Evolutionary conservation across 139 green algal genomes (phyloP).

Genomic region (Astrephomene gubernaculifera): DNA sequence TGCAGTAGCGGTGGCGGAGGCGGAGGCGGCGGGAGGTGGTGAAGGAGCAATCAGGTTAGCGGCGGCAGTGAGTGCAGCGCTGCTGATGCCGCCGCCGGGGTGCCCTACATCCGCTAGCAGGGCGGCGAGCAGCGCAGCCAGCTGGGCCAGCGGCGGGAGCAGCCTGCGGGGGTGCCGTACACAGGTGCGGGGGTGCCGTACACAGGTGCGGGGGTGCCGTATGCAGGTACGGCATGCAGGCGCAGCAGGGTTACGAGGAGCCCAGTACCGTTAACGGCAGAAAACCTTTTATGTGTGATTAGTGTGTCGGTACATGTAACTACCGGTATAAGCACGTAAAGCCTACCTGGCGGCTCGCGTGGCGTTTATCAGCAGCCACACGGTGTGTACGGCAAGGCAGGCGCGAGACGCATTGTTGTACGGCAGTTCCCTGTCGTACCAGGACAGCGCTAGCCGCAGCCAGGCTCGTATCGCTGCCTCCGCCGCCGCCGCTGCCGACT

Average conservation of each 20-base stretch:
- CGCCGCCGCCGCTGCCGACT: not conserved
- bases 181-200: not conserved
- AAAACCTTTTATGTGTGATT: too few species aligned
- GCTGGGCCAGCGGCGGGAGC: constrained; percentile 18
- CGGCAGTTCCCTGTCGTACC: not conserved
- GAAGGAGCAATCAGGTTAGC: too few species aligned
- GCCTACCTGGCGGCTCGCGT: not conserved
- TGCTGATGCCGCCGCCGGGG: not conserved
- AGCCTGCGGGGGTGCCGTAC: not conserved
- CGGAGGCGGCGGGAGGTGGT: too few species aligned
- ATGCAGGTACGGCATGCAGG: not conserved
- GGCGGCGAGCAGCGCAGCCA: not conserved
- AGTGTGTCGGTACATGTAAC: too few species aligned
- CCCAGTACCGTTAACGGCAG: not conserved
- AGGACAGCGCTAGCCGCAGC: not conserved
- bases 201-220: not conserved
- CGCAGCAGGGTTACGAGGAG: not conserved
- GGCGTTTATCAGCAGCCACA: constrained; percentile 2
- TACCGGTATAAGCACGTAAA: too few species aligned
- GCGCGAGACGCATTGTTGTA: not conserved
- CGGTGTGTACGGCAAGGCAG: not conserved
- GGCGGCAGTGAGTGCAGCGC: not conserved
- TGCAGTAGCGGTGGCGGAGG: too few species aligned
- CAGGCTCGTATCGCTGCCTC: not conserved
- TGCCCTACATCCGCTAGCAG: not conserved